Evolutionary conservation across 129 eudicot species (phyloP), one percentile per base, ranked within the genome.

Genomic region (Sambucus nigra): DNA sequence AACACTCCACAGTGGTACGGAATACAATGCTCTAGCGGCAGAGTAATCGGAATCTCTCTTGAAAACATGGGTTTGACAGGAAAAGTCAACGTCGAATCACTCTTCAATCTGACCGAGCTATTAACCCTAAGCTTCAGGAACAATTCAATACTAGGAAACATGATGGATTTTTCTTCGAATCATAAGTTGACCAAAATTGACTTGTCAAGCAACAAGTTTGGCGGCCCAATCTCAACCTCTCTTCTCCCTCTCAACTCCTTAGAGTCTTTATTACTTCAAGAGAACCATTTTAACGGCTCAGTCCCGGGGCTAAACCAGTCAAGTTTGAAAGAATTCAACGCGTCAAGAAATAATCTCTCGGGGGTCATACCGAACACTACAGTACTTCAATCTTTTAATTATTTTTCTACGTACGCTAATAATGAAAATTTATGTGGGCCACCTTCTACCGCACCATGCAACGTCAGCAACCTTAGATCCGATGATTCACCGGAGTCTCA

Each of bases 91-190:
- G 45, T 40, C 11, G 67, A 78, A 17, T 67, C 86, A 5, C 57
- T 83, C 13, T 35, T 26, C 55, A 72, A 72, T 25, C 86, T 83
- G 28, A 61, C 80, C 2, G 60, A 68, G n/a, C 58, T 83, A 9
- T 32, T 69, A 13, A 22, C 41, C 26, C 46, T 83, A 0, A 83
- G 80, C 78, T 75, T 83, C 53, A 83, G 20, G 57, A 72, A 75
- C 57, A 78, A 83, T 26, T 69, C 71, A 24, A 22, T 83, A 28
- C 61, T 32, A 1, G 93, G 93, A 15, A 65, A 66, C n/a, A 26
- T 83, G 44, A 78, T 75, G 94, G 71, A 83, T 25, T 83, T 83
- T 31, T 59, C 80, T 3, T 24, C 51, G 19, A 75, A 75, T 50
- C 64, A 23, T 5, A 70, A 56, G 24, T 56, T 83, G 52, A 54